Evolutionary conservation across 2,329 filamentous ascomycete species (phyloP), one percentile per base, ranked within the genome.

Genomic region (Stenocarpella maydis): DNA sequence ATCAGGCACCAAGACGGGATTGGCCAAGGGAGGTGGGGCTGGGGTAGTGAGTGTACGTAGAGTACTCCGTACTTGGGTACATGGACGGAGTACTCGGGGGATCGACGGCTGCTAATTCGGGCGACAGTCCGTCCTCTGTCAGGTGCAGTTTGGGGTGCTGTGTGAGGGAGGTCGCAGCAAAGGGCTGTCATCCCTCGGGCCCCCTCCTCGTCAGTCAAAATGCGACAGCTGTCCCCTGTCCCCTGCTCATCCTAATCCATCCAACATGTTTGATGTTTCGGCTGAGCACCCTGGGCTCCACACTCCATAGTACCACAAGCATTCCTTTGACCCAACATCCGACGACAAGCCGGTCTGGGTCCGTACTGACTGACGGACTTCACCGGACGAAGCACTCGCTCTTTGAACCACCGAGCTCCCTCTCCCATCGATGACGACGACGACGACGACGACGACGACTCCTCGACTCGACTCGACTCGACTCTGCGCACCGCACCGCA

Each of bases 211-310:
- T 63, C 58, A 63, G 58, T 49, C 58, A 63, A 63, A 49, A 63
- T 63, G 58, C 58, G 43, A 49, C 58, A 49, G 58, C 58, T 63
- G 58, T 63, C 58, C 58, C 58, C 58, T 63, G 58, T 63, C 58
- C 58, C 58, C 58, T 63, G 58, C 58, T 63, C 58, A 63, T 63
- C 58, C 58, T 43, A 63, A 63, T 63, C 58, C 58, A 63, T 63
- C 58, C 58, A 63, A 49, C 58, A 63, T 63, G n/a, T 37, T 63
- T 43, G 43, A 63, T 63, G 58, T 67, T 58, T 54, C 65, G 52
- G 52, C 52, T 39, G 52, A 67, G 52, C n/a, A 67, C 60, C 61
- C 52, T 50, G n/a, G 45, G 41, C 60, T 55, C 54, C 41, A 63
- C 58, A 19, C 41, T n/a, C n/a, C n/a, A n/a, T n/a, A 50, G 24